These are phyloP conservation scores for Plasmodium vivax DNA, from an alignment of 169 alveolate species.

Conservation along the genomic window DNA sequence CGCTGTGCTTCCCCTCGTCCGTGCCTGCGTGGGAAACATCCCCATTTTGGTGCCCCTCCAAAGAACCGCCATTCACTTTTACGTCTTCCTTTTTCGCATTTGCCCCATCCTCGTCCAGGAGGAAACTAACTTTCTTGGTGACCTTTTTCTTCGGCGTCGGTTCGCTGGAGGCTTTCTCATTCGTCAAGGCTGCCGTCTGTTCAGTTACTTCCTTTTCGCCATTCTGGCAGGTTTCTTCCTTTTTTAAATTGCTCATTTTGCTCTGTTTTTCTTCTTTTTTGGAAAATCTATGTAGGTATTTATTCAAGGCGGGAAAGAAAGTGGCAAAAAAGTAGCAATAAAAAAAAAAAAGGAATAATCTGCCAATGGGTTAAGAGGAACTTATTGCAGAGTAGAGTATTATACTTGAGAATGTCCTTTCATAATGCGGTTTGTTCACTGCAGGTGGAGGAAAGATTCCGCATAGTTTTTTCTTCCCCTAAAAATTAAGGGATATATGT, in stretches of 20 bases:
- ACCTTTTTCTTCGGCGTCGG: slow-evolving; percentile 15
- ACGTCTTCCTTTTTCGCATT: slow-evolving; percentile 11
- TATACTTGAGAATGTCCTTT: background rate
- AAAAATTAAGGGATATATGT: background rate
- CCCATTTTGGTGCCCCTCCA: background rate
- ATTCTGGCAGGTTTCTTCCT: slow-evolving; percentile 2
- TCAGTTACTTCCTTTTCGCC: background rate
- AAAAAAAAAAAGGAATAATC: background rate
- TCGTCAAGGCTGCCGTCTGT: background rate
- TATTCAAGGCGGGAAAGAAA: background rate
- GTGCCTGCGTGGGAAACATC: background rate
- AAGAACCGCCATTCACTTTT: background rate
- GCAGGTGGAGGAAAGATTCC: background rate
- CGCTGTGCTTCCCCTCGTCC: background rate
- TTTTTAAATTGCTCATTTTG: slow-evolving; percentile 1
- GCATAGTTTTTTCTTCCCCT: background rate
- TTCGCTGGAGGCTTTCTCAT: background rate
- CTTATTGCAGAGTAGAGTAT: background rate
- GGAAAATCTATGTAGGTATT: background rate
- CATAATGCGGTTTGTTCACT: background rate
- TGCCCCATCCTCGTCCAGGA: slow-evolving; percentile 18
- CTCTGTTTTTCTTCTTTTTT: background rate
- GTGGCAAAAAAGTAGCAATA: background rate
- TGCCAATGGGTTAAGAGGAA: background rate
- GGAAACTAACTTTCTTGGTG: slow-evolving; percentile 46